A percentile compares a stretch with the other conserved stretches of the same genome.
These are phyloP conservation scores for Penicillium palitans DNA, from an alignment of 2,329 filamentous ascomycete species.

Conservation along the genomic window DNA sequence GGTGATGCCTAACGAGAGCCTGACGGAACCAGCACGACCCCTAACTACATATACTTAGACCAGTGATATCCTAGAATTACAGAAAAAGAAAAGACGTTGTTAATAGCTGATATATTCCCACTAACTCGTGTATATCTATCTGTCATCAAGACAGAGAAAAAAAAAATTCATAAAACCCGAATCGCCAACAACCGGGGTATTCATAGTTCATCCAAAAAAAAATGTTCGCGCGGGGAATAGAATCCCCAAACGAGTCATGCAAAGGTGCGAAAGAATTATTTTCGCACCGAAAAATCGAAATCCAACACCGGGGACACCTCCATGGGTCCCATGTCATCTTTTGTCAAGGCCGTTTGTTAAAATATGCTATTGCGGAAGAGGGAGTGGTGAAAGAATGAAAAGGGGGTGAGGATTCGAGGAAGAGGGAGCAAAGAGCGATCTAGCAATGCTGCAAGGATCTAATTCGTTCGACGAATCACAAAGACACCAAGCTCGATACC, in stretches of 20 bases:
- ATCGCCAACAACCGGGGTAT: slow-evolving; percentile 33
- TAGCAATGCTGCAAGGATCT: slow-evolving; percentile 9
- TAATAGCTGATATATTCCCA: slow-evolving; percentile 8
- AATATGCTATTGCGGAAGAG: slow-evolving; percentile 18
- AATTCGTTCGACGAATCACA: slow-evolving; percentile 48
- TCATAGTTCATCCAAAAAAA: slow-evolving; percentile 28
- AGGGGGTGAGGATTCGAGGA: neutral
- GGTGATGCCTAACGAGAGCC: neutral
- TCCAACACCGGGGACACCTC: slow-evolving; percentile 23
- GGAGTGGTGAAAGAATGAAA: slow-evolving; percentile 9
- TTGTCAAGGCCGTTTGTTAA: slow-evolving; percentile 19
- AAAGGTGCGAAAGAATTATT: slow-evolving; percentile 1
- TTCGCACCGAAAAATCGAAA: slow-evolving; percentile 7
- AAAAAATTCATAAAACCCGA: slow-evolving; percentile 17
- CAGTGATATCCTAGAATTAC: neutral
- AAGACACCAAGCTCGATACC: slow-evolving; percentile 52
- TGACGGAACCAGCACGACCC: neutral
- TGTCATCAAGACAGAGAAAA: slow-evolving; percentile 15
- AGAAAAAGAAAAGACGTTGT: neutral
- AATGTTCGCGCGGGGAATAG: slow-evolving; percentile 15
- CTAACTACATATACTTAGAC: neutral
- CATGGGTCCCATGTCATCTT: slow-evolving; percentile 8
- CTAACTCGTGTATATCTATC: slow-evolving; percentile 19
- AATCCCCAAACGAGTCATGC: slow-evolving; percentile 22
- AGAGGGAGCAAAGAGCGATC: neutral